Evolutionary conservation across 1,284 basidiomycete genomes (phyloP).

Genomic region (Prillingera fragicola): DNA sequence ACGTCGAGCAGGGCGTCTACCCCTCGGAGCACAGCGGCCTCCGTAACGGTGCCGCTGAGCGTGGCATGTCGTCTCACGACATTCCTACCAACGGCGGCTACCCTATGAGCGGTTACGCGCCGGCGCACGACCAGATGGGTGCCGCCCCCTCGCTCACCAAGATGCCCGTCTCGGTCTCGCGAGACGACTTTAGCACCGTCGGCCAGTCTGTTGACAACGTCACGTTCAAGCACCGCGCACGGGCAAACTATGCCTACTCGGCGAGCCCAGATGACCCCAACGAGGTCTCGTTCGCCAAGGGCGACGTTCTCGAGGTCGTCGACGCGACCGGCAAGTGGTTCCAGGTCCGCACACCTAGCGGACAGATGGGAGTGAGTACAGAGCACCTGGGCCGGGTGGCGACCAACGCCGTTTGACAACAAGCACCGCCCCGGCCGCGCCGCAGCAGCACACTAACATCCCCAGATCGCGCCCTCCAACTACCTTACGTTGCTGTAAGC

Average conservation of each 20-base stretch:
- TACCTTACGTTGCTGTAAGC: constrained; percentile 34
- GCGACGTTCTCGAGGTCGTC: constrained; percentile 86
- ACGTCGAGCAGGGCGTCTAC: constrained; percentile 11
- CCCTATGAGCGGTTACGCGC: constrained; percentile 25
- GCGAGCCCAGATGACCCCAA: constrained; percentile 92
- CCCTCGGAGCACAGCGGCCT: constrained; percentile 11
- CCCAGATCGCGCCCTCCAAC: constrained; percentile 44
- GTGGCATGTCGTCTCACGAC: constrained; percentile 28
- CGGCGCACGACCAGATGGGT: constrained; percentile 12
- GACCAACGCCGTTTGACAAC: not conserved
- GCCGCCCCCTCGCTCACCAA: not conserved
- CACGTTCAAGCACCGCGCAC: constrained; percentile 22
- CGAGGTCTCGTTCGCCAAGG: constrained; percentile 90
- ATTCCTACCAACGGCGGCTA: constrained; percentile 21
- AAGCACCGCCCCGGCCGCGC: no score
- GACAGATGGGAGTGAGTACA: constrained; percentile 60
- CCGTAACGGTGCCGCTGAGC: constrained; percentile 18
- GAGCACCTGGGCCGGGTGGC: not conserved
- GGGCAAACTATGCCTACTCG: constrained; percentile 58
- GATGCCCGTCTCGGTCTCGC: not conserved
- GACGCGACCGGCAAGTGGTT: constrained; percentile 95
- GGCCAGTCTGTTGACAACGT: constrained; percentile 5
- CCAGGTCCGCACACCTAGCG: constrained; percentile 83
- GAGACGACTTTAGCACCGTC: constrained; percentile 8
- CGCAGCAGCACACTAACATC: not conserved